phyloP scores from a whole-genome alignment of 2,329 filamentous ascomycete species.

The Diplodia corticola region DNA sequence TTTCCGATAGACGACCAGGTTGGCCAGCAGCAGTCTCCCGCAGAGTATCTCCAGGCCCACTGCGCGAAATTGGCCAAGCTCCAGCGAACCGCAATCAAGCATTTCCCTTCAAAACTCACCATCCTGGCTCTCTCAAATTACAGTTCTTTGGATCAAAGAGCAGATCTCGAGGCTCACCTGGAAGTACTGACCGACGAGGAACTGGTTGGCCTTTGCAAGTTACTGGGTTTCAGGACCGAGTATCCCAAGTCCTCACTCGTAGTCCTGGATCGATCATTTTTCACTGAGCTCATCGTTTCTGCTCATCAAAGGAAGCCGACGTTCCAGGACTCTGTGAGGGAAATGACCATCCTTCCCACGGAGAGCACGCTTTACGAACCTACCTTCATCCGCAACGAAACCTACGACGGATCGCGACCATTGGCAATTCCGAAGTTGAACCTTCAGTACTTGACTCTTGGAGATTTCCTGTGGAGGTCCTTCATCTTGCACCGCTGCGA shows the following conservation, averaged over 20 bases:
- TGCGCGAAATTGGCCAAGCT: slow-evolving; percentile 74
- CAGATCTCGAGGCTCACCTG: slow-evolving; percentile 76
- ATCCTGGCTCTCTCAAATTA: slow-evolving; percentile 92
- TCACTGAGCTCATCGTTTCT: slow-evolving; percentile 71
- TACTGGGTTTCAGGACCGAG: slow-evolving; percentile 75
- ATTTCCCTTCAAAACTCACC: slow-evolving; percentile 88
- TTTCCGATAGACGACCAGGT: slow-evolving; percentile 93
- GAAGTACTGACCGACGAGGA: slow-evolving; percentile 73
- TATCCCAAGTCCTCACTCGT: slow-evolving; percentile 75
- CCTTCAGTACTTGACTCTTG: slow-evolving; percentile 89
- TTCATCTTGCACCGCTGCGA: slow-evolving; percentile 87
- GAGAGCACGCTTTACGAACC: slow-evolving; percentile 79
- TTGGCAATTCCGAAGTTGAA: slow-evolving; percentile 93
- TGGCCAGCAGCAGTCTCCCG: slow-evolving; percentile 69
- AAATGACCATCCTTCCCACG: slow-evolving; percentile 77
- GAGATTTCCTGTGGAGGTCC: slow-evolving; percentile 95
- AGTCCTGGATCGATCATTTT: slow-evolving; percentile 61
- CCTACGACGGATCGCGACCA: slow-evolving; percentile 82
- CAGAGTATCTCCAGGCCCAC: slow-evolving; percentile 77
- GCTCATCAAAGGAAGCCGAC: slow-evolving; percentile 75
- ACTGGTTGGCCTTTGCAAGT: slow-evolving; percentile 64
- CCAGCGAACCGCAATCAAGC: slow-evolving; percentile 74
- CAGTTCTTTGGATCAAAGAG: slow-evolving; percentile 76
- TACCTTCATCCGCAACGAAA: slow-evolving; percentile 76
- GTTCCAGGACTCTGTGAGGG: slow-evolving; percentile 76